phyloP scores from a whole-genome alignment of 192 early-diverging fungal species.

The Gonapodya sp. region DNA sequence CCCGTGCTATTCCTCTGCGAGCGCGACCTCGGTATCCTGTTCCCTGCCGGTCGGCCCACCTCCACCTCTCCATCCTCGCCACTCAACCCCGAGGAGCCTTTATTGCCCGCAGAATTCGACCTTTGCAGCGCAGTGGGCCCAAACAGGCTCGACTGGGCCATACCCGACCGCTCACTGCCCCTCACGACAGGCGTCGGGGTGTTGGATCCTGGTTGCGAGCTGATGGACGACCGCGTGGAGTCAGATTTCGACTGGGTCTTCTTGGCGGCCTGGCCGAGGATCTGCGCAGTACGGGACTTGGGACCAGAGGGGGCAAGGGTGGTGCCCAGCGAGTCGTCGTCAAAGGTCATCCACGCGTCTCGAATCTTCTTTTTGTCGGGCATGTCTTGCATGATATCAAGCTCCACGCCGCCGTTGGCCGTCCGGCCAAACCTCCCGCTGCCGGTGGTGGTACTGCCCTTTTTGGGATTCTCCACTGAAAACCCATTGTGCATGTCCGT shows the following conservation, averaged over 20 bases:
- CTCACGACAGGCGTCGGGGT: background rate
- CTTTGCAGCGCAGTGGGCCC: background rate
- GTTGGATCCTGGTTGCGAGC: background rate
- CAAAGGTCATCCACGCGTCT: background rate
- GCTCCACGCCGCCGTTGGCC: background rate
- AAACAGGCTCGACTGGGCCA: background rate
- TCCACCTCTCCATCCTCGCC: background rate
- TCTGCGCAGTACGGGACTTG: background rate
- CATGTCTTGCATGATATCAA: background rate
- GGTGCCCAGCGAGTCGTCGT: background rate
- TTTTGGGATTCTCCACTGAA: background rate
- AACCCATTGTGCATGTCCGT: background rate
- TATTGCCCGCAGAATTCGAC: background rate
- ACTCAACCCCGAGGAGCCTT: too few relatives aligned
- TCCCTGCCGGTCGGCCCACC: background rate
- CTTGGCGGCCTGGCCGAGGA: background rate
- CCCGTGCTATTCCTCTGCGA: background rate
- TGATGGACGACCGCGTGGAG: background rate
- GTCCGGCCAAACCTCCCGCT: background rate
- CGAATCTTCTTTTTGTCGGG: slow-evolving; percentile 1
- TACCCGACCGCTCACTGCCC: background rate
- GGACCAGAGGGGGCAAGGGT: background rate
- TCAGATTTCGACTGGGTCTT: background rate
- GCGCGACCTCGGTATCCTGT: background rate
- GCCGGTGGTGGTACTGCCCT: background rate